Base-by-base conservation (phyloP, 2,329 filamentous ascomycete species). In the Chrysosporium queenslandicum region DNA sequence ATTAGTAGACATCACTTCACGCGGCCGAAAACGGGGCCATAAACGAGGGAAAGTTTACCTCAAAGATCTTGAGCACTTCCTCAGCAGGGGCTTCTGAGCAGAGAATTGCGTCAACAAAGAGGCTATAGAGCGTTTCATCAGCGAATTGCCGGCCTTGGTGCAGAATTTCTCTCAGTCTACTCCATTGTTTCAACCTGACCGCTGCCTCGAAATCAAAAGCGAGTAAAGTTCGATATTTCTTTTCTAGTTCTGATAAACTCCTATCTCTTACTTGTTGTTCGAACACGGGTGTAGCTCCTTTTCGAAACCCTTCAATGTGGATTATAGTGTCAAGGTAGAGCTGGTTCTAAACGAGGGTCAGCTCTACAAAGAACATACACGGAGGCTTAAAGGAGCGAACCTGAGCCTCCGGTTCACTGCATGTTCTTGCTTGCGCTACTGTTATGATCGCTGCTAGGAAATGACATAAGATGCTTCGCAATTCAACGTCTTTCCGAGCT, bases 181-280 rank as follows among this genome's bases (percentile, higher is more conserved):
- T 77, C 84, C 83, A 92, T 18, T 77, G 74, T 54, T 81, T 77
- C 3, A 92, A 71, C 29, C 74, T 75, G 36, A 86, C 70, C 0
- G 83, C 80, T 2, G 81, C 84, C 69, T 95, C 89, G 55, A 94
- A 86, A 58, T 92, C 85, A 58, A 90, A 86, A 0, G 85, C 80
- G 6, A 87, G 71, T 16, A 94, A 68, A 2, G 81, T 77, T 4
- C 82, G 75, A 32, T 85, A 71, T 61, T 88, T 90, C 1, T 70
- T 66, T 5, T 72, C 60, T 14, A 87, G 70, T 60, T 86, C 82
- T 1, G 68, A 57, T 12, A 43, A 23, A 14, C 70, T 67, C 1
- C 72, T 67, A 1, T 69, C 66, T 11, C 73, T 69, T 18, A 76
- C 70, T 0, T 77, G 61, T 2, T 63, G 64, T 0, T 66, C 62